Conservation (phyloP, 148 eudicot species). For the Fallopia convolvulus region DNA sequence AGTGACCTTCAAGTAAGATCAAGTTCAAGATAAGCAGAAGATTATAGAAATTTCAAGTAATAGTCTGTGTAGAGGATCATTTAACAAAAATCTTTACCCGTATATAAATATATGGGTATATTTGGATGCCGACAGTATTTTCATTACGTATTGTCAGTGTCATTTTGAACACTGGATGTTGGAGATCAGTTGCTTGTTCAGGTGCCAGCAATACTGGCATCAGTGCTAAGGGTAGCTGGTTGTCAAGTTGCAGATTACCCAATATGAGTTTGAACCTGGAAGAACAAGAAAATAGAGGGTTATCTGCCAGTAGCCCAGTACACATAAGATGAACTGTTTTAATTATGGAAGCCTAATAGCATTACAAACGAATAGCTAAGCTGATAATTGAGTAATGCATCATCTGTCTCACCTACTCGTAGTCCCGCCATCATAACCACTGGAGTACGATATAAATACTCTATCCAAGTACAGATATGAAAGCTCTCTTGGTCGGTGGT, state of each 20-base stretch:
- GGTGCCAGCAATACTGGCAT: slow-evolving; percentile 95
- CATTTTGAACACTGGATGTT: slow-evolving; percentile 87
- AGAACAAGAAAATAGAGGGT: background rate
- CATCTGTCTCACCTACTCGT: slow-evolving; percentile 59
- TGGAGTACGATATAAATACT: slow-evolving; percentile 78
- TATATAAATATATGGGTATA: slow-evolving; percentile 75
- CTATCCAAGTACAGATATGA: slow-evolving; percentile 73
- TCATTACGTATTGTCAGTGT: slow-evolving; percentile 69
- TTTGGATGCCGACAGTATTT: slow-evolving; percentile 77
- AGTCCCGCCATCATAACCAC: slow-evolving; percentile 86
- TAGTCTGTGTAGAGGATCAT: background rate
- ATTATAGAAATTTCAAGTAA: background rate
- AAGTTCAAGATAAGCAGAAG: slow-evolving; percentile 6
- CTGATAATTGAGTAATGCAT: background rate
- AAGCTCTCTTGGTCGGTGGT: slow-evolving; percentile 87
- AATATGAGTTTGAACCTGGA: slow-evolving; percentile 83
- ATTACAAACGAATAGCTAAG: background rate
- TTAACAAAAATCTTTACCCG: slow-evolving; percentile 45
- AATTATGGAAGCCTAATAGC: background rate
- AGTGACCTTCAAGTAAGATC: slow-evolving; percentile 48
- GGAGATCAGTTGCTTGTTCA: slow-evolving; percentile 56
- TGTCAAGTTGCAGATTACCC: slow-evolving; percentile 87
- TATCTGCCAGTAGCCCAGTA: slow-evolving; percentile 4
- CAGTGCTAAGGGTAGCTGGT: slow-evolving; percentile 80
- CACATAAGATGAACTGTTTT: background rate